A percentile compares a stretch with the other conserved stretches of the same genome.
phyloP scores from a whole-genome alignment of 495 filamentous ascomycete species.

The Podospora pseudopauciseta region DNA sequence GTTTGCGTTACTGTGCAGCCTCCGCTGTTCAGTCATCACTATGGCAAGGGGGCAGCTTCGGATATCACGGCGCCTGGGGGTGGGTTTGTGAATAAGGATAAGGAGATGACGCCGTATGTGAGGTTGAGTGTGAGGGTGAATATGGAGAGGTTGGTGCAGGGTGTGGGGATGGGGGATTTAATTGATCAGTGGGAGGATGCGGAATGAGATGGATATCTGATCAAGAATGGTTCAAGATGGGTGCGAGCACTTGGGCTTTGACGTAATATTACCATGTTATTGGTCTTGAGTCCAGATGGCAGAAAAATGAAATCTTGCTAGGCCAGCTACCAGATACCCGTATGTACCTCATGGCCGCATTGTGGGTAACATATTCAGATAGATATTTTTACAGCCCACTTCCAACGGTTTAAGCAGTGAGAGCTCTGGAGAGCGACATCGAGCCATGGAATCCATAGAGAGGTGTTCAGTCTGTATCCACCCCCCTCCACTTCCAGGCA shows the following conservation, averaged over 20 bases:
- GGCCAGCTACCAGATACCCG: background rate
- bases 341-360: too few species aligned
- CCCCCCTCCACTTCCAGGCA: background rate
- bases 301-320: background rate
- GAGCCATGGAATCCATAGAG: too few species aligned
- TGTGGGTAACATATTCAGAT: background rate
- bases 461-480: background rate
- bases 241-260: background rate
- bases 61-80: slow-evolving; percentile 46
- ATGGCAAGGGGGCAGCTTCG: slow-evolving; percentile 36
- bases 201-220: slow-evolving; percentile 19
- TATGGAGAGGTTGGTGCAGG: slow-evolving; percentile 35
- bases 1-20: slow-evolving; percentile 46
- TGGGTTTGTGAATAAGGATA: slow-evolving; percentile 38
- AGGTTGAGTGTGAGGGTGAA: slow-evolving; percentile 44
- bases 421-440: background rate
- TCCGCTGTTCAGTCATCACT: slow-evolving; percentile 47
- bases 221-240: background rate
- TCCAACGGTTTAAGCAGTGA: background rate
- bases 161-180: slow-evolving; percentile 22
- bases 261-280: background rate
- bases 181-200: slow-evolving; percentile 42
- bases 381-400: background rate
- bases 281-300: background rate
- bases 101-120: slow-evolving; percentile 45